Evolutionary conservation across 1,284 basidiomycete species (phyloP), one percentile per base, ranked within the genome.

Genomic region (Austroboletus olivaceoglutinosus): DNA sequence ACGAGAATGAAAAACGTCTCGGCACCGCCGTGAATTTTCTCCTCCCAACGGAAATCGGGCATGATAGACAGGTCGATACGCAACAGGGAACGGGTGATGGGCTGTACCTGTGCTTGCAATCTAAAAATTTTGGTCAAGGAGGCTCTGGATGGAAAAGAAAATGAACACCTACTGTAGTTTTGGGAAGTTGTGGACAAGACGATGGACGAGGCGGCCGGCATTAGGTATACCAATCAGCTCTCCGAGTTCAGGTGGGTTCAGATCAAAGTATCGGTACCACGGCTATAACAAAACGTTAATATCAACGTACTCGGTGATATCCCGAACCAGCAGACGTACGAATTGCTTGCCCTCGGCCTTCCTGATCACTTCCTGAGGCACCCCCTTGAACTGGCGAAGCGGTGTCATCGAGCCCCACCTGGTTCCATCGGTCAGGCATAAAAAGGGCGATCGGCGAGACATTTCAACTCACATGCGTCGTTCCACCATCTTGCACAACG

Each of bases 351-450:
- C 89, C 71, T 99, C 96, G 0, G 96, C 92, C 61, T 95, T 92
- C 46, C 91, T 80, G 47, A 99, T 77, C 40, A 99, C 87, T 55
- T 98, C 94, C 2, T 77, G 68, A 0, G 92, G 93, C 0, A 96
- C 87, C 61, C 89, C 87, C 64, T 87, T 91, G 80, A 98, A 99
- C 68, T 99, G 97, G 46, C 96, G 83, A 45, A 99, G 76, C 15
- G 96, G 96, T 0, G 94, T 95, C 95, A 99, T 99, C 0, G 93
- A 93, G 42, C 87, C 87, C 96, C 97, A 99, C 81, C 86, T 91
- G 8, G 36, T 47, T 50, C 12, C 38, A 47, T 39, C n/a, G 22
- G 43, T 55, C 33, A 56, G 29, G 25, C 21, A 36, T 22, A 21
- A 8, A n/a, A 16, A 34, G 23, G 10, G 22, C 18, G 9, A 37